Evolutionary conservation across 2,329 filamentous ascomycete species (phyloP).

Genomic region (Fusarium hostae): DNA sequence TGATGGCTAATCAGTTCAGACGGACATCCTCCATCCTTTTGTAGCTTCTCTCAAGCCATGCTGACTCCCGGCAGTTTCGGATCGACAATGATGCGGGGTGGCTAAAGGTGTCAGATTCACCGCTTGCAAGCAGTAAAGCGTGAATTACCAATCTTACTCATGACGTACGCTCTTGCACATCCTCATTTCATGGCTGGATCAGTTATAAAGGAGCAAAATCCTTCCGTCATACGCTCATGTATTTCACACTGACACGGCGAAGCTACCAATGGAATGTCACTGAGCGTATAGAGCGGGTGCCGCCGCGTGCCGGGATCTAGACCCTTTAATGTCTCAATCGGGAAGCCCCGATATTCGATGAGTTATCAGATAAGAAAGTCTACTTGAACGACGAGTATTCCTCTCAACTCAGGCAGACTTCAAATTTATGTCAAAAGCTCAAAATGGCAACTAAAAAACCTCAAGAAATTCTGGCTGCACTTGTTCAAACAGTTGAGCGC

Average conservation of each 20-base stretch:
- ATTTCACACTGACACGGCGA: neutral
- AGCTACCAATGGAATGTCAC: neutral
- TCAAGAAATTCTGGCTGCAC: constrained; percentile 50
- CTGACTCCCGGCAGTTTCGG: constrained; percentile 8
- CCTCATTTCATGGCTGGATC: neutral
- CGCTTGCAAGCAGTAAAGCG: constrained; percentile 5
- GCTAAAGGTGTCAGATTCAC: constrained; percentile 12
- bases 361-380: constrained; percentile 5
- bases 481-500: constrained; percentile 57
- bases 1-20: neutral
- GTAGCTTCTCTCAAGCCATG: neutral
- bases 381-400: neutral
- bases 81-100: constrained; percentile 2
- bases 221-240: neutral
- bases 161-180: constrained; percentile 3
- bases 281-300: neutral
- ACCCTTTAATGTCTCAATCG: neutral
- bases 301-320: constrained; percentile 14
- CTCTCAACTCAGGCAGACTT: neutral
- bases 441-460: constrained; percentile 5
- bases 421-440: fast-evolving
- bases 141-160: neutral
- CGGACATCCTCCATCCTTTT: neutral
- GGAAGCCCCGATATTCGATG: neutral
- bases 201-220: neutral